Evolutionary conservation across 225 moss, liverwort and hornwort genomes (phyloP).

Genomic region (Anthoceros angustus): DNA sequence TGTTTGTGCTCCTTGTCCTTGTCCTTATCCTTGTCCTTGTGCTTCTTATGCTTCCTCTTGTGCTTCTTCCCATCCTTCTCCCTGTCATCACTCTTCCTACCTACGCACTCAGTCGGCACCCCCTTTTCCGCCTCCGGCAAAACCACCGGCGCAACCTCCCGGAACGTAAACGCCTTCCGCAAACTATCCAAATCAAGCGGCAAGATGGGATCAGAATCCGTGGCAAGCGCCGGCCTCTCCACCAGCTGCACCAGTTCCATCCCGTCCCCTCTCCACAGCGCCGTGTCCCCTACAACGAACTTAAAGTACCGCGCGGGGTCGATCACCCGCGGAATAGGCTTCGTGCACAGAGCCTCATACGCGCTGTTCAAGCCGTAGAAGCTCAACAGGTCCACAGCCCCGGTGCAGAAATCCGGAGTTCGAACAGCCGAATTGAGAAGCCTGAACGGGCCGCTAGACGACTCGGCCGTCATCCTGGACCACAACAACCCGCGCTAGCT

Average conservation of each 20-base stretch:
- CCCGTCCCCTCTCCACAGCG: constrained; percentile 76
- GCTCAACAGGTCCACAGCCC: constrained; percentile 78
- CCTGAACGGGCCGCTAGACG: neutral
- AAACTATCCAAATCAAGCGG: constrained; percentile 57
- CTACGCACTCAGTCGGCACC: constrained; percentile 39
- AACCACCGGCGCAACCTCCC: constrained; percentile 50
- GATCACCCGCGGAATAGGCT: constrained; percentile 50
- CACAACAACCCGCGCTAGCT: neutral
- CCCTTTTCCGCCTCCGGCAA: constrained; percentile 48
- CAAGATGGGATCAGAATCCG: constrained; percentile 39
- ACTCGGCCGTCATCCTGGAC: neutral
- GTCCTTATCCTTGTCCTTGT: constrained; percentile 30
- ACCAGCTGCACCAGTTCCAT: constrained; percentile 73
- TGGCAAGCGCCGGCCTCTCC: constrained; percentile 24
- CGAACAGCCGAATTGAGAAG: neutral
- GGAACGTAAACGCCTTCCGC: constrained; percentile 73
- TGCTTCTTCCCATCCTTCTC: constrained; percentile 35
- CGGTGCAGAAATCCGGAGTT: constrained; percentile 18
- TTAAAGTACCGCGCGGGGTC: constrained; percentile 54
- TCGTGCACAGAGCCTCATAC: constrained; percentile 64
- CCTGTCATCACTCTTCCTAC: constrained; percentile 31
- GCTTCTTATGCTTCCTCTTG: constrained; percentile 31
- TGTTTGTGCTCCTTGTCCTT: constrained; percentile 51
- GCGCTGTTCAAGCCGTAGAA: constrained; percentile 70
- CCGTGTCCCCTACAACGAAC: constrained; percentile 68